Conservation (phyloP, 192 early-diverging fungal genomes). For the Rhizophlyctis rosea region DNA sequence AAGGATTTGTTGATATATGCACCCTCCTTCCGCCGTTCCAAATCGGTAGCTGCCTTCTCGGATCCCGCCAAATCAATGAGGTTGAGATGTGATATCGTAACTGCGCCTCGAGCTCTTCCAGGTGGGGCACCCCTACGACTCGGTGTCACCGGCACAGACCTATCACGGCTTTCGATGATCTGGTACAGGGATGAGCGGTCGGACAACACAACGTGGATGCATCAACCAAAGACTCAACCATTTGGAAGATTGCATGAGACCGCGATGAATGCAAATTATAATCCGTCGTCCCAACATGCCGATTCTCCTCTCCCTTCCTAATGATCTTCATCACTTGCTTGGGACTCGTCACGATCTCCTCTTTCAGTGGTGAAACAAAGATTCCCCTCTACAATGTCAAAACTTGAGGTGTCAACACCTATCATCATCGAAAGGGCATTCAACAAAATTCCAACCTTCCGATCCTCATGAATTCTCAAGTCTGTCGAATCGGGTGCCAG, state of each 20-base stretch:
- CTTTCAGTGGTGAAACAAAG: slow-evolving; percentile 49
- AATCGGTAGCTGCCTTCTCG: slow-evolving; percentile 84
- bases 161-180: slow-evolving; percentile 78
- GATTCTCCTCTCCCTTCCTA: slow-evolving; percentile 53
- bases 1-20: slow-evolving; percentile 92
- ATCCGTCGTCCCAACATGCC: slow-evolving; percentile 87
- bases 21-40: slow-evolving; percentile 91
- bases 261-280: slow-evolving; percentile 89
- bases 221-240: slow-evolving; percentile 45
- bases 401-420: neutral
- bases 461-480: slow-evolving; percentile 84
- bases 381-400: slow-evolving; percentile 37
- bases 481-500: slow-evolving; percentile 76
- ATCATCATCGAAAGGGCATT: neutral
- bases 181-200: slow-evolving; percentile 11
- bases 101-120: slow-evolving; percentile 21
- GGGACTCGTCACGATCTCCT: slow-evolving; percentile 45
- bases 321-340: slow-evolving; percentile 43
- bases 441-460: slow-evolving; percentile 28
- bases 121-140: slow-evolving; percentile 1
- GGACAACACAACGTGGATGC: neutral
- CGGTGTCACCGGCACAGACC: slow-evolving; percentile 1
- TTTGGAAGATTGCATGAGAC: slow-evolving; percentile 95
- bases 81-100: slow-evolving; percentile 51
- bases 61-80: slow-evolving; percentile 96